Conservation (phyloP, 176 grass and related monocot genomes). For the Elaeis guineensis region DNA sequence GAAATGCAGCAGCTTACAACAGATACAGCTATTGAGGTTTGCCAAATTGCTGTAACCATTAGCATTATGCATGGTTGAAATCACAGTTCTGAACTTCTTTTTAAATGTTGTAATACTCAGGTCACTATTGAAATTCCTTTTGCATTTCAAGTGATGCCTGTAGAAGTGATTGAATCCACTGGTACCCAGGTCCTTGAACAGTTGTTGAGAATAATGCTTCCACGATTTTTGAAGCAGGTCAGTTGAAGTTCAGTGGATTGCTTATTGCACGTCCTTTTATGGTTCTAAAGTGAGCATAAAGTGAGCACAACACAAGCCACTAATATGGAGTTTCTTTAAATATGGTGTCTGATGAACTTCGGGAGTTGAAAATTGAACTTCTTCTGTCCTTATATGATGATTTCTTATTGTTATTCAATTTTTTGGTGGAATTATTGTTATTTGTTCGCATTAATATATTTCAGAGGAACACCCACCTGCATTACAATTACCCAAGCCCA, state of each 20-base stretch:
- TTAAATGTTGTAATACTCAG: constrained; percentile 34
- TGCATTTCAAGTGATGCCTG: constrained; percentile 67
- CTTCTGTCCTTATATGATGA: too few species aligned
- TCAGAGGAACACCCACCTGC: too few species aligned
- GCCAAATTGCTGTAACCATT: constrained; percentile 1
- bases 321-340: too few species aligned
- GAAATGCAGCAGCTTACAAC: constrained; percentile 56
- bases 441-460: too few species aligned
- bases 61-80: background rate
- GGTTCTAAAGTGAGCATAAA: too few species aligned
- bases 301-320: too few species aligned
- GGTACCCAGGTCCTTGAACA: constrained; percentile 83
- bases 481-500: too few species aligned
- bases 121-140: constrained; percentile 89
- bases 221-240: constrained; percentile 85
- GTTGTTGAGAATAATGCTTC: constrained; percentile 68
- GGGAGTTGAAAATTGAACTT: too few species aligned
- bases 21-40: constrained; percentile 84
- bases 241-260: background rate
- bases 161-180: constrained; percentile 80
- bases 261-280: too few species aligned
- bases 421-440: too few species aligned
- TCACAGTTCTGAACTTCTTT: background rate
- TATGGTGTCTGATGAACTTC: too few species aligned
- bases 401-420: too few species aligned